Base-by-base conservation (phyloP, 495 filamentous ascomycete species). In the Eremomyces bilateralis region DNA sequence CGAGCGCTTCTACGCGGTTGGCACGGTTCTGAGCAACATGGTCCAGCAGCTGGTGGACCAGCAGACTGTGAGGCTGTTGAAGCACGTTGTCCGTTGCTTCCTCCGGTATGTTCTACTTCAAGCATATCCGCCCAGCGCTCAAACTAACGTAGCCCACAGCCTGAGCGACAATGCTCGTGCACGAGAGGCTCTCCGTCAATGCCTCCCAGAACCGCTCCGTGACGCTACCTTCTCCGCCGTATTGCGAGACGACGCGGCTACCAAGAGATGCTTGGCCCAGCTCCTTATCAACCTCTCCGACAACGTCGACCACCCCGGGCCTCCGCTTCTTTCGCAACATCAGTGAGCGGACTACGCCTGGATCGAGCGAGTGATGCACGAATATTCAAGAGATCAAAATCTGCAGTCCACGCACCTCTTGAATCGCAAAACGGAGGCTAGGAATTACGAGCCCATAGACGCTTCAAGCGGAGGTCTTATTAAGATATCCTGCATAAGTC, bases 11-110 rank as follows among this genome's bases (percentile, higher is more conserved):
- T 95, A 99, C 42, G 88, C 88, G 1, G 88, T 99, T 5, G 88
- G 88, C 8, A 99, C 88, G 1, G 88, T 99, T 19, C 62, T 99
- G 31, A 92, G 81, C 59, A 99, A 95, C 46, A 99, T 99, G 88
- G 88, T 99, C 21, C 76, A 73, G 27, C 84, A 94, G 55, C 63
- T 99, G 15, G 90, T 95, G 27, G 88, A 99, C 53, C 83, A 93
- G 48, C 88, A 95, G 58, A 99, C 88, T 0, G 90, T 91, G 22
- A 63, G 88, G 29, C 65, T 99, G 19, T 67, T 99, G 15, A 99
- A 99, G 67, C 88, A 99, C 47, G 88, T 99, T 34, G 90, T 99
- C 17, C 68, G 88, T 35, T 99, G 88, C 57, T 99, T 99, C 53
- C 66, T 99, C 47, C 65, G 88, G 78, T 90, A 57, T 44, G 74